Base-by-base conservation (phyloP, 2,329 filamentous ascomycete species). In the Fusarium tricinctum region DNA sequence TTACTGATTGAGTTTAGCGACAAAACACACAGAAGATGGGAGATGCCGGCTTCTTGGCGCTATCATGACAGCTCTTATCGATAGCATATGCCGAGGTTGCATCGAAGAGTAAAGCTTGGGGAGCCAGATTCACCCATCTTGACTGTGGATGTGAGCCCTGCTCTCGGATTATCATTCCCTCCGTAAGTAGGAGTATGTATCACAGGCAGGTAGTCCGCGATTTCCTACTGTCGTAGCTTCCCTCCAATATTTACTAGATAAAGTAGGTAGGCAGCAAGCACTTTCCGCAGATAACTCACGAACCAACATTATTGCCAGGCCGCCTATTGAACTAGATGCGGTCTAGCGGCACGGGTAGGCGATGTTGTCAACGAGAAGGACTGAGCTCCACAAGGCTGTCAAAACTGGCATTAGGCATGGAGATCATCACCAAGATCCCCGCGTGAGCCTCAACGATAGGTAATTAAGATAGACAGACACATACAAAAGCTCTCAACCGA, bases 1-100 rank as follows among this genome's bases (percentile, higher is more conserved):
- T 64, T 64, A 64, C 61, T 58, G 23, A 59, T 64, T 46, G 53
- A 59, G 61, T n/a, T 59, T 64, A 65, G 61, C 9, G 46, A 9
- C 28, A 30, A 30, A 30, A 30, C 5, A 30, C 28, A 30, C 3
- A 10, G 28, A 30, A 6, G 28, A 30, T 12, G 10, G 10, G 13
- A 30, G 28, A 10, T 30, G 28, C 28, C 28, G 28, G 12, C 28
- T 51, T 20, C n/a, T 47, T 52, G 40, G 17, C 23, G 23, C 30
- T 45, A 42, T 64, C 52, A 64, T 59, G 52, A 64, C 52, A 59
- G 60, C 61, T 65, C 60, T 64, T 64, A 64, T 64, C 61, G 61
- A 64, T 64, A 64, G 48, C 42, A 46, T 17, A 4, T 47, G 35
- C 40, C 45, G 33, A 63, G 58, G 40, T 35, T 45, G 13, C 14